Base-by-base conservation (phyloP, 441 rosid genomes). In the Biscutella auriculata region DNA sequence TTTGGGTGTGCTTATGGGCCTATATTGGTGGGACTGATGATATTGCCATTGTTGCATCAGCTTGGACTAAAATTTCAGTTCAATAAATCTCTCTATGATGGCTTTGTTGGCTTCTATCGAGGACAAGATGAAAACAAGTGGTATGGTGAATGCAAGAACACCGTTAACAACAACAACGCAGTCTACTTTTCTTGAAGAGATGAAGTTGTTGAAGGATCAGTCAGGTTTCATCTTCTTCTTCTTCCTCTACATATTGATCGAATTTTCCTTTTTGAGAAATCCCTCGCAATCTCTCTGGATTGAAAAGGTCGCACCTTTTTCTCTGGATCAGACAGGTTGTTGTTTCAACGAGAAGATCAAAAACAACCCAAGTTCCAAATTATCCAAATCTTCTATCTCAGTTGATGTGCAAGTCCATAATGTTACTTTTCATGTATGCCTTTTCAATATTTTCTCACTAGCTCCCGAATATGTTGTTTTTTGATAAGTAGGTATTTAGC, bases 311-410 rank as follows among this genome's bases (percentile, higher is more conserved):
- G 0, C 0, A 13, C 9, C 37, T 13, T 54, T 50, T 49, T 21
- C 5, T 6, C 25, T 8, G 26, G 13, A 32, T 27, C 13, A 56
- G 30, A 9, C 43, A 92, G 98, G 97, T 92, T 28, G 87, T 97
- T 25, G 87, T 82, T 60, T 88, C 98, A 33, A 92, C 97, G 1
- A 88, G 81, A 75, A 80, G 95, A 67, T 60, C 90, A 47, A 87
- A 94, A 44, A 88, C 97, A 35, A 77, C 92, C 0, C 95, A 84
- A 75, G 78, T 92, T 60, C 97, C 97, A 1, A 88, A 85, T 73
- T 92, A 92, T 64, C 98, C 98, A 26, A 87, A 83, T 71, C 95
- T 88, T 39, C 88, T 90, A 41, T 80, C 95, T 52, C 97, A 88
- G 83, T 62, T 92, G 60, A 62, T 92, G 82, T 92, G 98, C 71